A percentile compares a stretch with the other conserved stretches of the same genome.
These are phyloP conservation scores for Acacia confusa DNA, from an alignment of 306 rosid species.

Conservation along the genomic window DNA sequence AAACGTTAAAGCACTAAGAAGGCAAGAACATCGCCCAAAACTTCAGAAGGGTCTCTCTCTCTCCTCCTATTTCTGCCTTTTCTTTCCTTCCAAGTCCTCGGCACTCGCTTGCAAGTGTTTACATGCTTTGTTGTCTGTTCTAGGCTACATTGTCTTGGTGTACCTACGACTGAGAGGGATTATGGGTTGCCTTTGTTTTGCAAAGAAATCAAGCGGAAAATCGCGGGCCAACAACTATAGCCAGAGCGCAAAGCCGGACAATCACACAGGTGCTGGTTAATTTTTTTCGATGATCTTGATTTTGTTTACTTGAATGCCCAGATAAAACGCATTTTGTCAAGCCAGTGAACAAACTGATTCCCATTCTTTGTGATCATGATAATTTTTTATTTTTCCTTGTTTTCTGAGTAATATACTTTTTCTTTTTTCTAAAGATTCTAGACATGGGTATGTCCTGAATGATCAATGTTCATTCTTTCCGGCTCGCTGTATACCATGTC, in stretches of 20 bases:
- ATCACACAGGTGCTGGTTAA: conserved; percentile 47
- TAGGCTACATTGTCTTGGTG: conserved; percentile 9
- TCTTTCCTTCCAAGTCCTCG: conserved; percentile 26
- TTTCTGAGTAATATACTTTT: conserved; percentile 5
- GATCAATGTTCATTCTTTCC: conserved; percentile 14
- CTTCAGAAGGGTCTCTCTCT: neutral
- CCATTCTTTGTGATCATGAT: conserved; percentile 23
- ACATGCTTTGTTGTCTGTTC: neutral
- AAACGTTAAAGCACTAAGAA: conserved; percentile 28
- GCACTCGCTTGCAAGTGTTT: conserved; percentile 13
- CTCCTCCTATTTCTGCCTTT: neutral
- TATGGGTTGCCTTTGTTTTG: conserved; percentile 82
- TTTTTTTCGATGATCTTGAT: conserved; percentile 16
- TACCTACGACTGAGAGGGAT: conserved; percentile 33
- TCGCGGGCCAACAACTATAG: conserved; percentile 26
- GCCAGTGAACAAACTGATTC: conserved; percentile 14
- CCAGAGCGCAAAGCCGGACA: conserved; percentile 32
- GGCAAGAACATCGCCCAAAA: neutral
- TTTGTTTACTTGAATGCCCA: neutral
- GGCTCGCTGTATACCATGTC: conserved; percentile 6
- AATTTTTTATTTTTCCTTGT: neutral
- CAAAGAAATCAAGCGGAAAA: conserved; percentile 46
- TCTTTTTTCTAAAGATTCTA: neutral
- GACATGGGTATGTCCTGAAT: conserved; percentile 25
- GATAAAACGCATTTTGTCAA: conserved; percentile 4